phyloP scores from a whole-genome alignment of 257 asterid genomes.

The Solanum sparsipilum region DNA sequence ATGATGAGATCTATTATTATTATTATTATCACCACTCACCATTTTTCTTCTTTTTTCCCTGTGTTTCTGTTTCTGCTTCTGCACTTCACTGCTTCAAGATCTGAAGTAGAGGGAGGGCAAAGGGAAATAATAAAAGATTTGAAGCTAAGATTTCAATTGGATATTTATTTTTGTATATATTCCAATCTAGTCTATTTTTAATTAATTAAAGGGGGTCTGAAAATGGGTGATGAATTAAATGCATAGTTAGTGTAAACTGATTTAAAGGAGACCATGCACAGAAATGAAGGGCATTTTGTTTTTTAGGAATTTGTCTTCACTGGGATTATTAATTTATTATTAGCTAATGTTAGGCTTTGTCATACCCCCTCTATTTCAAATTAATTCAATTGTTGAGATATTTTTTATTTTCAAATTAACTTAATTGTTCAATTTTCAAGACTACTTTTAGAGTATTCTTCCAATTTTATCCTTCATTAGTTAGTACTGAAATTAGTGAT shows the following conservation, averaged over 20 bases:
- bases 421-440: too few species aligned
- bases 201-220: neutral
- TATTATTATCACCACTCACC: constrained; percentile 9
- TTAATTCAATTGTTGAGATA: too few species aligned
- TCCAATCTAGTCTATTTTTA: neutral
- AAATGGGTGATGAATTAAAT: neutral
- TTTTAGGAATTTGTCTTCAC: neutral
- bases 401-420: too few species aligned
- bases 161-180: neutral
- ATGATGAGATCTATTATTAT: neutral
- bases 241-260: neutral
- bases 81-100: constrained; percentile 1
- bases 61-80: neutral
- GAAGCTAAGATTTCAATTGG: neutral
- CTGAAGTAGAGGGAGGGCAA: constrained; percentile 17
- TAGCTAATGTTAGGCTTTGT: too few species aligned
- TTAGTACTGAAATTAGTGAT: too few species aligned
- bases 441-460: too few species aligned
- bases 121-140: constrained; percentile 1
- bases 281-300: neutral
- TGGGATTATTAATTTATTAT: neutral
- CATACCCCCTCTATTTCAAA: too few species aligned
- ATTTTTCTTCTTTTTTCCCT: neutral
- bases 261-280: neutral
- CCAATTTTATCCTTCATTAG: too few species aligned